phyloP scores from a whole-genome alignment of 805 yeast species.

The Saturnispora saitoi region DNA sequence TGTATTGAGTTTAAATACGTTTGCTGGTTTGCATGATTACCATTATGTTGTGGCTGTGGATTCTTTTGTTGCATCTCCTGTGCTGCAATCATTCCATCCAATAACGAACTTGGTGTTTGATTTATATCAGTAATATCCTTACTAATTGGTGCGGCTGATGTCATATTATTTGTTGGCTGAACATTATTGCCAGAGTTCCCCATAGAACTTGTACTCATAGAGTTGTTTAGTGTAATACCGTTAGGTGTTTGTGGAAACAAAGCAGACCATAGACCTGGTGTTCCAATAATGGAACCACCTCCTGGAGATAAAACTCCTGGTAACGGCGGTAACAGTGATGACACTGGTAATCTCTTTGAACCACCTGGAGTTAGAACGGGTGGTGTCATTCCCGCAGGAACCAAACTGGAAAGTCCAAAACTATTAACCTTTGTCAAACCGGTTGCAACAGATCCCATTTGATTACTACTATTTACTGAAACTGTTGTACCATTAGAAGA shows the following conservation, averaged over 20 bases:
- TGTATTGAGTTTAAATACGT: constrained; percentile 6
- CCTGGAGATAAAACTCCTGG: constrained; percentile 38
- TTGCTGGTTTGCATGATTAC: background rate
- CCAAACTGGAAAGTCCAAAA: background rate
- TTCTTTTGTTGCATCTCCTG: constrained; percentile 5
- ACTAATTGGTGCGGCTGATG: background rate
- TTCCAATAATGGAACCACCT: constrained; percentile 37
- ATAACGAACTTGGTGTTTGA: background rate
- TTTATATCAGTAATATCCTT: background rate
- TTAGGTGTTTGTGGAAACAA: constrained; percentile 29
- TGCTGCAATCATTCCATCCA: constrained; percentile 4
- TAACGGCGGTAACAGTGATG: constrained; percentile 39
- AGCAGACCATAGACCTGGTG: constrained; percentile 48
- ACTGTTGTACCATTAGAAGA: constrained; percentile 3
- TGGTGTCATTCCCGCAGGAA: constrained; percentile 22
- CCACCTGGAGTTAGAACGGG: constrained; percentile 50
- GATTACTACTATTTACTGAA: constrained; percentile 19
- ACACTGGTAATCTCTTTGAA: constrained; percentile 27
- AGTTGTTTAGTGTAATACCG: constrained; percentile 9
- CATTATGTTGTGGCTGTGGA: background rate
- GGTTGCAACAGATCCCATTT: background rate
- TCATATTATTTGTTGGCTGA: constrained; percentile 2
- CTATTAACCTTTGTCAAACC: background rate
- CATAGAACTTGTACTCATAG: constrained; percentile 3
- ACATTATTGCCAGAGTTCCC: constrained; percentile 2